phyloP scores from a whole-genome alignment of 257 asterid genomes.

The Penstemon eatonii region DNA sequence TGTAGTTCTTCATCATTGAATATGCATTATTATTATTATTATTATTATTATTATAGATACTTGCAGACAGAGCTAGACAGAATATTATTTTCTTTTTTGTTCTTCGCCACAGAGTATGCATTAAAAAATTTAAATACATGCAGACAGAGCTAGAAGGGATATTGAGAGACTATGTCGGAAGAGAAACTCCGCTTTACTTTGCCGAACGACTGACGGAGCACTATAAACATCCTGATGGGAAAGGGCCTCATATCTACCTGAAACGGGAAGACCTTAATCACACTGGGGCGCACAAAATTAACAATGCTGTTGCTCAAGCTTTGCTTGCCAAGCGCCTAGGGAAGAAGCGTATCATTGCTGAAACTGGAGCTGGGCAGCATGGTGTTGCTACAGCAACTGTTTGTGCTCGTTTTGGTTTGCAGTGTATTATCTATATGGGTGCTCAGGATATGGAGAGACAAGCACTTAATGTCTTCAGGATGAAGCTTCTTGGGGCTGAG shows the following conservation, averaged over 20 bases:
- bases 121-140: slow-evolving; percentile 14
- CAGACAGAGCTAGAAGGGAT: slow-evolving; percentile 84
- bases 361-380: slow-evolving; percentile 99
- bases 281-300: slow-evolving; percentile 96
- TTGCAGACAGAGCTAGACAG: slow-evolving; percentile 78
- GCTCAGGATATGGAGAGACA: slow-evolving; percentile 99
- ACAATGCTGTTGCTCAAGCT: slow-evolving; percentile 90
- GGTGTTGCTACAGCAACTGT: slow-evolving; percentile 98
- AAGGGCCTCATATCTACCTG: slow-evolving; percentile 79
- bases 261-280: slow-evolving; percentile 97
- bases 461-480: slow-evolving; percentile 85
- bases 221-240: slow-evolving; percentile 66
- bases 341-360: slow-evolving; percentile 86
- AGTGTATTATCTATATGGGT: slow-evolving; percentile 88
- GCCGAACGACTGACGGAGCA: slow-evolving; percentile 89
- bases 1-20: not conserved
- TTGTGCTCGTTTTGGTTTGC: slow-evolving; percentile 92
- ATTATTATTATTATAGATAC: not conserved
- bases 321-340: slow-evolving; percentile 92
- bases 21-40: no score
- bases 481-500: slow-evolving; percentile 98
- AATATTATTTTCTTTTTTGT: slow-evolving; percentile 36
- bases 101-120: not conserved
- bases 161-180: slow-evolving; percentile 89
- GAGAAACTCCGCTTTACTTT: slow-evolving; percentile 92